A percentile compares a stretch with the other conserved stretches of the same genome.
These are phyloP conservation scores for Apiotrichum veenhuisii DNA, from an alignment of 1,284 basidiomycete species.

Conservation along the genomic window DNA sequence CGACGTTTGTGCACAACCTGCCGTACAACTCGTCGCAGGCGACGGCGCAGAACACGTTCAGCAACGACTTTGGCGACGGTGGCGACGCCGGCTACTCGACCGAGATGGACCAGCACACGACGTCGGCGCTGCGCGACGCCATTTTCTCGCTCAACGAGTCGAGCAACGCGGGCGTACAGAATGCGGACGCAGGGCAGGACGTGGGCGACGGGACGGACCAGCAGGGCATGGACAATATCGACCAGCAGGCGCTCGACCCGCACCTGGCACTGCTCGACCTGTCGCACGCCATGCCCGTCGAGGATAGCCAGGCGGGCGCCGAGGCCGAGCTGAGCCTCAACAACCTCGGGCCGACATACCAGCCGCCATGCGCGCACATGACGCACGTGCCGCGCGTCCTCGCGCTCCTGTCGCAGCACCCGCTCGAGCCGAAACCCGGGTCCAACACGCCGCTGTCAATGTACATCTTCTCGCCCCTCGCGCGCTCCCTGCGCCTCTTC, in stretches of 20 bases:
- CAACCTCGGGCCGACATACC: conserved; percentile 16
- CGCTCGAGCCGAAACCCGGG: conserved; percentile 45
- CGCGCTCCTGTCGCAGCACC: conserved; percentile 35
- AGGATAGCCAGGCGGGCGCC: conserved; percentile 24
- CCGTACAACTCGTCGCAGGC: conserved; percentile 30
- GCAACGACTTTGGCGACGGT: conserved; percentile 29
- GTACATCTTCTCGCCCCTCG: conserved; percentile 40
- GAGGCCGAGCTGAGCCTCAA: conserved; percentile 25
- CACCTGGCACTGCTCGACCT: conserved; percentile 46
- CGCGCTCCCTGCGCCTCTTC: conserved; percentile 43
- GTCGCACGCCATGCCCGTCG: conserved; percentile 33
- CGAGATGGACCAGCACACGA: conserved; percentile 49
- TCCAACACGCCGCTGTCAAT: conserved; percentile 43
- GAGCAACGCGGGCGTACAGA: conserved; percentile 19
- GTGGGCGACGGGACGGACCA: conserved; percentile 26
- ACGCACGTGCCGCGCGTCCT: conserved; percentile 43
- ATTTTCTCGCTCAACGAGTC: conserved; percentile 49
- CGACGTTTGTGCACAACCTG: conserved; percentile 44
- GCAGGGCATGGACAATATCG: conserved; percentile 22
- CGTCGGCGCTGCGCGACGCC: conserved; percentile 46
- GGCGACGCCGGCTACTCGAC: conserved; percentile 31
- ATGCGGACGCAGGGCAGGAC: conserved; percentile 22
- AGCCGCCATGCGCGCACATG: conserved; percentile 35
- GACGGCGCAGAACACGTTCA: conserved; percentile 20
- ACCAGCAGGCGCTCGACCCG: conserved; percentile 30